Conservation (phyloP, 192 early-diverging fungal species). For the Pilobolus umbonatus region DNA sequence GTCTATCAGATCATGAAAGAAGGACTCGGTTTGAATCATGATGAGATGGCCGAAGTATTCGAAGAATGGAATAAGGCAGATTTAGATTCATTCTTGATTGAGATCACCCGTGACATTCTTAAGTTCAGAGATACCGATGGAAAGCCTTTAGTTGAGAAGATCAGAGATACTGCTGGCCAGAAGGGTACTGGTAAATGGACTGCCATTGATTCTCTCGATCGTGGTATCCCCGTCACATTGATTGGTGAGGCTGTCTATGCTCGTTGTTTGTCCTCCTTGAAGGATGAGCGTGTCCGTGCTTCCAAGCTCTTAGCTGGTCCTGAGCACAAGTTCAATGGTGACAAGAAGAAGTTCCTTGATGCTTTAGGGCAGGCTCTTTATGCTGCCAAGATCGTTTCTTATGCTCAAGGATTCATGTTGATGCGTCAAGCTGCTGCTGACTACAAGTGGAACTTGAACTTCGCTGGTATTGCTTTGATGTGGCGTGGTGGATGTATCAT, state of each 20-base stretch:
- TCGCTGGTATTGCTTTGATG: constrained; percentile 97
- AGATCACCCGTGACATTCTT: constrained; percentile 93
- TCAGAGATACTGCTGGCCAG: constrained; percentile 94
- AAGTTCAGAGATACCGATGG: constrained; percentile 91
- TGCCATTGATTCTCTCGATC: constrained; percentile 90
- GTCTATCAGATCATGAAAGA: constrained; percentile 92
- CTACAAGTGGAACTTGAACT: constrained; percentile 93
- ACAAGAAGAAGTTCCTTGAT: constrained; percentile 84
- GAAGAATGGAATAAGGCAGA: constrained; percentile 96
- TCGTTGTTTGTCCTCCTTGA: constrained; percentile 93
- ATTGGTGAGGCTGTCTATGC: constrained; percentile 98
- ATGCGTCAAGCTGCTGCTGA: constrained; percentile 93
- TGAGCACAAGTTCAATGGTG: constrained; percentile 65
- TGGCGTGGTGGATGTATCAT: constrained; percentile 99
- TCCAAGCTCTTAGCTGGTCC: constrained; percentile 84
- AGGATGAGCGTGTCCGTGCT: constrained; percentile 91
- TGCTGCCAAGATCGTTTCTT: constrained; percentile 97
- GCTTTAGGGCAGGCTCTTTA: constrained; percentile 92
- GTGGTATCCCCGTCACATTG: constrained; percentile 93
- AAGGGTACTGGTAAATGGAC: constrained; percentile 99
- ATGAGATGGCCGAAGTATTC: constrained; percentile 88
- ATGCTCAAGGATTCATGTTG: constrained; percentile 99
- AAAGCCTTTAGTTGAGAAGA: constrained; percentile 84
- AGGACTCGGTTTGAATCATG: constrained; percentile 71
- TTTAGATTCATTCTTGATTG: constrained; percentile 94